Evolutionary conservation across 2,329 filamentous ascomycete genomes (phyloP), one percentile per base, ranked within the genome.

Genomic region (Annulohypoxylon truncatum): DNA sequence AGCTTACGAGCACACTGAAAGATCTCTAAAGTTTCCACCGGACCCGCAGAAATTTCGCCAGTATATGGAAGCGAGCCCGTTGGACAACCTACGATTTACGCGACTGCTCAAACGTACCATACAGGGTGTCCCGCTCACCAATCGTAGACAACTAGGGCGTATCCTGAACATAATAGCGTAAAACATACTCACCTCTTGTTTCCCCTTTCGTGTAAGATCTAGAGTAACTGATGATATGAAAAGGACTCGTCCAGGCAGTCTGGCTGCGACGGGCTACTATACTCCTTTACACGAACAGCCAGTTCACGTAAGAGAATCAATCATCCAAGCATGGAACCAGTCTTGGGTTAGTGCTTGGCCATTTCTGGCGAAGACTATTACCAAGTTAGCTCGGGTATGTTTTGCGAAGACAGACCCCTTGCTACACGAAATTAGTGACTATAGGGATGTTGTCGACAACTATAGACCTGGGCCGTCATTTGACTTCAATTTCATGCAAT

Each of bases 221-320:
- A 28, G 40, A 33, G 38, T 61, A 61, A 46, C 63, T 73, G 55
- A 73, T 53, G 18, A 31, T 28, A 61, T 60, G 40, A 47, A 15
- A 76, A 92, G 89, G 65, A 89, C 88, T 20, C 84, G 87, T 31
- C 76, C 84, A 2, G 90, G 90, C 24, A 87, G 88, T 24, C 78
- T 91, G 15, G 76, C 91, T 4, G 80, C 92, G 48, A 93, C 91
- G 0, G 90, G 91, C n/a, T 86, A 89, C 74, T 82, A 85, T 68
- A 86, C 84, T 0, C 87, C 90, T 1, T 77, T 93, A 47, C 82
- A 87, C 56, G 79, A 86, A 54, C 90, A 92, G 69, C 85, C 90
- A 0, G 71, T 88, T 18, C 77, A 84, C 31, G 79, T 87, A 15
- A 87, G 91, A 35, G 85, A 91, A 74, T 79, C 83, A 28, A 87